Evolutionary conservation across 257 asterid genomes (phyloP).

Genomic region (Solanum megistacrolobum): DNA sequence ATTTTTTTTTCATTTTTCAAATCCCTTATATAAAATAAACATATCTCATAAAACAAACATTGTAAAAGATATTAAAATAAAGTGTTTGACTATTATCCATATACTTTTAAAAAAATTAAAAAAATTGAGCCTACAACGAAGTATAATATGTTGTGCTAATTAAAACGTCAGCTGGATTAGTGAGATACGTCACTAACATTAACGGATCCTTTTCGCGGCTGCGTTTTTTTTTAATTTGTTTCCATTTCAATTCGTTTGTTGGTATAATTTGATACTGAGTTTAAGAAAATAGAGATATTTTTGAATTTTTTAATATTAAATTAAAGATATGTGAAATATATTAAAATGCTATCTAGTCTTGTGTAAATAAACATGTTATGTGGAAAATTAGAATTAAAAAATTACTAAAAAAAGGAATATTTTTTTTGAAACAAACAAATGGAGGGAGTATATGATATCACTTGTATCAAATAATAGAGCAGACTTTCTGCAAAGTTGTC

Average conservation of each 20-base stretch:
- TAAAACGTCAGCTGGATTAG: neutral
- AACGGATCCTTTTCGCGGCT: neutral
- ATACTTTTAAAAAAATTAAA: neutral
- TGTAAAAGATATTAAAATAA: no score
- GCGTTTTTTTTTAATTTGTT: neutral
- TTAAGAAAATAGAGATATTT: no score
- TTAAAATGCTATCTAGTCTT: no score
- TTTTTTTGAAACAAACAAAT: neutral
- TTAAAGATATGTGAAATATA: no score
- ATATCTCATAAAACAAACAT: neutral
- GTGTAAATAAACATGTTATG: no score
- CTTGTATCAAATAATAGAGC: neutral
- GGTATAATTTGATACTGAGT: no score
- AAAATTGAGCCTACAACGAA: neutral
- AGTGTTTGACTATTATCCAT: rapidly evolving
- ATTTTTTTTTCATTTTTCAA: no score
- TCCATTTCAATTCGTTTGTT: no score
- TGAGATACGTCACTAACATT: neutral
- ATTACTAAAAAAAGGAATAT: no score
- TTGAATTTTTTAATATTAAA: no score
- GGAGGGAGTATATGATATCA: neutral
- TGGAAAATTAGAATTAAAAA: no score
- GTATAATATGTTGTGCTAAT: neutral
- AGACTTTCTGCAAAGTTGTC: neutral
- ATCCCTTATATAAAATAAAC: no score